Percentiles rank a stretch among this genome's conserved stretches.
These are phyloP conservation scores for Plasmodium gonderi DNA, from an alignment of 169 alveolate species.

Conservation along the genomic window DNA sequence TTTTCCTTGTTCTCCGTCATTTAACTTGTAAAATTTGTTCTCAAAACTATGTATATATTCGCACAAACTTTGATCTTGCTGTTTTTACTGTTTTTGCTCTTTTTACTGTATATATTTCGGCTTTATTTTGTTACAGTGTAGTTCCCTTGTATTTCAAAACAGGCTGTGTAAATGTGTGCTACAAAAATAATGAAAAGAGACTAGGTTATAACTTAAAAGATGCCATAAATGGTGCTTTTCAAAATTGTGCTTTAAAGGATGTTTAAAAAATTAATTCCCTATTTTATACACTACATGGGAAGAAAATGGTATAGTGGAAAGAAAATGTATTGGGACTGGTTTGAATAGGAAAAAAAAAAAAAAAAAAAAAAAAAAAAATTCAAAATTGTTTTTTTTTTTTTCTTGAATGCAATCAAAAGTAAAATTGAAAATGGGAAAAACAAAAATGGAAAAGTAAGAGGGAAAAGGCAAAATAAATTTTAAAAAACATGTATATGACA, in stretches of 20 bases:
- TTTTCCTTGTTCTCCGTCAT: constrained; percentile 36
- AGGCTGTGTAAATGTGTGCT: background rate
- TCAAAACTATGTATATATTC: background rate
- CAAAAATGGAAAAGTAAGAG: background rate
- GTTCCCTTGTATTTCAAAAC: too few species aligned
- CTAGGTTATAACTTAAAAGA: background rate
- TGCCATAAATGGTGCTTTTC: background rate
- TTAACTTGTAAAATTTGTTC: constrained; percentile 7
- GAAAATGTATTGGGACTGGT: background rate
- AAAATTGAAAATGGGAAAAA: background rate
- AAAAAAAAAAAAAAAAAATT: background rate
- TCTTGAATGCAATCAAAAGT: background rate
- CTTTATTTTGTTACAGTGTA: too few species aligned
- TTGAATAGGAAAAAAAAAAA: background rate
- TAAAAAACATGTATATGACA: background rate
- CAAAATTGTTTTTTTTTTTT: background rate
- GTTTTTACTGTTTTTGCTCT: background rate
- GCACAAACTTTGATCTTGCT: background rate
- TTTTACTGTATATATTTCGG: too few species aligned
- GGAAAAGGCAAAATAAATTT: background rate
- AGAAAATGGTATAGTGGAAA: background rate
- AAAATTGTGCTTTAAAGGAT: background rate
- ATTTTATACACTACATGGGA: background rate
- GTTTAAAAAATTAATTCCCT: background rate
- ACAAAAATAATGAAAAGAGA: too few species aligned